Evolutionary conservation across 768 basidiomycete species (phyloP).

Genomic region (Tephrocybe sp.): DNA sequence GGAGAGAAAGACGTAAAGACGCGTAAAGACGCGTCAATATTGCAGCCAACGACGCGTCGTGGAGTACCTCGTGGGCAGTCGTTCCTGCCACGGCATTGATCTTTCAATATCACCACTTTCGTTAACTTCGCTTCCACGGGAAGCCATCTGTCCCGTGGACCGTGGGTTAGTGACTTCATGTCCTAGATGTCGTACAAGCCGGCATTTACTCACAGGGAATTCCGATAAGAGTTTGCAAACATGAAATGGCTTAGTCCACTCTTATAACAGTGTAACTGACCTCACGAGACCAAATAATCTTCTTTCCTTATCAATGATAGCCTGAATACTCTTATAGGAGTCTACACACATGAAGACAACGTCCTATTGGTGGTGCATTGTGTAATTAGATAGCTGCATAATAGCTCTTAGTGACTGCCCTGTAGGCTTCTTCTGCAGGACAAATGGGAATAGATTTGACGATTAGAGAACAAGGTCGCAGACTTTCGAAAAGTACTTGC

Average conservation of each 20-base stretch:
- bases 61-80: slow-evolving; percentile 16
- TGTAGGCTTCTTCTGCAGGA: background rate
- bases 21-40: slow-evolving; percentile 47
- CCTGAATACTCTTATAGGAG: no score
- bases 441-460: slow-evolving; percentile 3
- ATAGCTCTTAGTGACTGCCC: slow-evolving; percentile 1
- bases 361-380: no score
- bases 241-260: slow-evolving; percentile 1
- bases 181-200: background rate
- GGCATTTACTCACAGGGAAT: background rate
- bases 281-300: background rate
- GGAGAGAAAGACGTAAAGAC: slow-evolving; percentile 33
- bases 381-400: no score
- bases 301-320: slow-evolving; percentile 1
- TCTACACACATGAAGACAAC: no score
- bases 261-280: background rate
- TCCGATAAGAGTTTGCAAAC: background rate
- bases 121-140: slow-evolving; percentile 26
- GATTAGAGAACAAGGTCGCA: slow-evolving; percentile 4
- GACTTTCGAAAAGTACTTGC: background rate
- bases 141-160: slow-evolving; percentile 1
- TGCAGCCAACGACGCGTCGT: slow-evolving; percentile 15
- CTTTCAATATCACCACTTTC: slow-evolving; percentile 26
- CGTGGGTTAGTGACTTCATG: background rate
- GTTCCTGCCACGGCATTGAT: slow-evolving; percentile 20